A percentile compares a stretch with the other conserved stretches of the same genome.
Evolutionary conservation across 345 rosid genomes (phyloP).

Genomic region (Populus davidiana): DNA sequence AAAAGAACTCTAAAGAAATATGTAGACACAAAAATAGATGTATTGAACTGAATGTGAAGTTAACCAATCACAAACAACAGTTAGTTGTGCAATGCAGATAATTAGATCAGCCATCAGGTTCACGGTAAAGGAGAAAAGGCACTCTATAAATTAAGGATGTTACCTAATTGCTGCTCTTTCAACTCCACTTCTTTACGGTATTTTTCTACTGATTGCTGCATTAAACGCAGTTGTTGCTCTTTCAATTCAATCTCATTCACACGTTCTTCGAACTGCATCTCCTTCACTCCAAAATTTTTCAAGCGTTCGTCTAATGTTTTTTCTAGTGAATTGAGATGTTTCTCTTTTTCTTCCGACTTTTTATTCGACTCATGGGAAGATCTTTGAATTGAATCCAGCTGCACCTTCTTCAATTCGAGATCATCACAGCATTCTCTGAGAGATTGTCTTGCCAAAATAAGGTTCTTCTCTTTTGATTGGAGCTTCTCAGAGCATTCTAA

Average conservation of each 20-base stretch:
- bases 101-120: not conserved
- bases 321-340: conserved; percentile 20
- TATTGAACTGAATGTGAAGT: too few species aligned
- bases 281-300: conserved; percentile 21
- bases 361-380: not conserved
- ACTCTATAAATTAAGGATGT: not conserved
- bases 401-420: not conserved
- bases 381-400: conserved; percentile 1
- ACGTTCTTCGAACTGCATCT: conserved; percentile 17
- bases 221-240: conserved; percentile 5
- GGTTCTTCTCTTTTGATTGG: conserved; percentile 2
- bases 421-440: conserved; percentile 18
- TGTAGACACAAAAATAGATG: too few species aligned
- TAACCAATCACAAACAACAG: not conserved
- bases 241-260: conserved; percentile 22
- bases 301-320: conserved; percentile 16
- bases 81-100: not conserved
- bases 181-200: conserved; percentile 10
- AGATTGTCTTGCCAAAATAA: conserved; percentile 2
- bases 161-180: conserved; percentile 17
- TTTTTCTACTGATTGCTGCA: conserved; percentile 16
- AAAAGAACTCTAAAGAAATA: too few species aligned
- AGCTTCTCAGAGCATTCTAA: conserved; percentile 9
- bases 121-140: not conserved
- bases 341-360: conserved; percentile 17